Evolutionary conservation across 2,329 filamentous ascomycete genomes (phyloP), one percentile per base, ranked within the genome.

Genomic region (Fulvia fulva): DNA sequence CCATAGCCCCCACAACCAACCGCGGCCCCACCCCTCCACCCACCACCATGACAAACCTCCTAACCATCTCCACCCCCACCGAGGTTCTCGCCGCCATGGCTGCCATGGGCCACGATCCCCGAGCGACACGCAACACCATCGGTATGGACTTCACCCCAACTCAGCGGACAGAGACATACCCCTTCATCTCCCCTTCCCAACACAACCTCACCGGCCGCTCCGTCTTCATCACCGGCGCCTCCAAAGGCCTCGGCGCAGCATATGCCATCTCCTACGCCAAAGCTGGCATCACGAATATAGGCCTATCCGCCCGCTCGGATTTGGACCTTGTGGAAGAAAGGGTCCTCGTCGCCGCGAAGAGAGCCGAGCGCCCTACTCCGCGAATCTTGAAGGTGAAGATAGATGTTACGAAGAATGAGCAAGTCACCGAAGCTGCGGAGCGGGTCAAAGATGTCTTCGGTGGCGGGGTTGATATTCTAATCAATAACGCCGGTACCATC

Each of bases 221-320:
- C 4, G 72, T 81, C 49, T 74, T 87, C 52, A 78, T 86, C 47
- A 83, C 79, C 0, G 84, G 83, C 9, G 63, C 65, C 4, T 57
- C 58, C 19, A 58, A 59, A 21, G 67, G 67, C n/a, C 61, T 70
- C 34, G 83, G 84, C 5, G 74, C 74, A 2, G 77, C 78, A 16
- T 81, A 78, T 3, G 83, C 82, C 1, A 67, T 81, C n/a, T 78
- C 80, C 16, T 86, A 79, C 64, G 84, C 82, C 23, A 72, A 73
- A 62, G 82, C 83, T 3, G 80, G 80, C 3, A 80, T 77, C 22
- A 75, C 78, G 0, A 67, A 72, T 26, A 82, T 87, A 55, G 79
- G 78, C 25, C 71, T 87, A 16, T 77, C 73, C 11, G 83, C 82
- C 0, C 78, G 84, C 23, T 81, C 78, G 3, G 63, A 71, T n/a